Evolutionary conservation across 169 alveolate genomes (phyloP).

Genomic region (Cryptosporidium bovis): DNA sequence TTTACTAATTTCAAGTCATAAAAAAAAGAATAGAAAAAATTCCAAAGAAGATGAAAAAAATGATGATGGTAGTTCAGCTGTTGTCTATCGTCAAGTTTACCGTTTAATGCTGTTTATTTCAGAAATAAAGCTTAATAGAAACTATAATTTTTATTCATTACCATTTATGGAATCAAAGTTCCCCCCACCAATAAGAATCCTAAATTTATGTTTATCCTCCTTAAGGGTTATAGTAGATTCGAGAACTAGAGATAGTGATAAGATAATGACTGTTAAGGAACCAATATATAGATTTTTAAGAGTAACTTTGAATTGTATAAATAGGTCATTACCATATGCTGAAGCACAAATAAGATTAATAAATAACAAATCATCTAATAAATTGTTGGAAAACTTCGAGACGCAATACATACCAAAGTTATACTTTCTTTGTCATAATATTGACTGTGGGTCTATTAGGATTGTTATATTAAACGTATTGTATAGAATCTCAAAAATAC

Average conservation of each 20-base stretch:
- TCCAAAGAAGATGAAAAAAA: not conserved
- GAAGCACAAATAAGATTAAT: conserved; percentile 40
- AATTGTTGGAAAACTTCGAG: conserved; percentile 37
- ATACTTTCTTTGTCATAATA: conserved; percentile 53
- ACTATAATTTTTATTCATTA: conserved; percentile 36
- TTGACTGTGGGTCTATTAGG: conserved; percentile 60
- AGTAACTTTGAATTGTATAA: conserved; percentile 62
- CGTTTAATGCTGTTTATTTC: conserved; percentile 60
- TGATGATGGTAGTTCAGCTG: not conserved
- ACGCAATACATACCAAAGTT: conserved; percentile 53
- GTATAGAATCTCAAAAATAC: conserved; percentile 54
- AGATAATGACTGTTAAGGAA: conserved; percentile 9
- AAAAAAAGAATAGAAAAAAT: too few species aligned
- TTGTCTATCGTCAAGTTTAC: conserved; percentile 32
- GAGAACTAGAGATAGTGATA: conserved; percentile 1
- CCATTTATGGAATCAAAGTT: not conserved
- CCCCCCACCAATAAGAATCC: conserved; percentile 58
- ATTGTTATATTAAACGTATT: conserved; percentile 52
- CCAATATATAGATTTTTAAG: conserved; percentile 50
- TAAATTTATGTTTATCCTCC: conserved; percentile 40
- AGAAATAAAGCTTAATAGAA: conserved; percentile 46
- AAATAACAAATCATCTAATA: conserved; percentile 17
- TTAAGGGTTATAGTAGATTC: conserved; percentile 54
- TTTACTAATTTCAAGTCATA: not conserved
- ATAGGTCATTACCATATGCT: conserved; percentile 67